Evolutionary conservation across 2,329 filamentous ascomycete genomes (phyloP).

Genomic region (Fusarium chaquense): DNA sequence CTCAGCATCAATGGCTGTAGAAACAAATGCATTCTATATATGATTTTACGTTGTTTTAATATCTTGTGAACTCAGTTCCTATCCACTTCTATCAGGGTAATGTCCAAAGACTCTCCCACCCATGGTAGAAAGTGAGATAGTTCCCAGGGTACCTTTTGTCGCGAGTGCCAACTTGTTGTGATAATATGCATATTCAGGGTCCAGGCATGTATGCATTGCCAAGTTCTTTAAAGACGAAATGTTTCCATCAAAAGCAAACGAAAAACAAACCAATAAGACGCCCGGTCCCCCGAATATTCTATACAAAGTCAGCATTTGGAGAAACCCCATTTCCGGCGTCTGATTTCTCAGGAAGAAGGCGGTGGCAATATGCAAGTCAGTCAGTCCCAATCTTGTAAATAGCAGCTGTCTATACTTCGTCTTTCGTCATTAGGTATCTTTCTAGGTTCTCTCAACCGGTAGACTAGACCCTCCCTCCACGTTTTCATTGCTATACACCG

Average conservation of each 20-base stretch:
- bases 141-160: not conserved
- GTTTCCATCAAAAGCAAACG: not conserved
- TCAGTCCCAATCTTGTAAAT: not conserved
- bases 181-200: not conserved
- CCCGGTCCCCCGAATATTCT: not conserved
- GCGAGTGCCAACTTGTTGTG: not conserved
- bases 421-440: not conserved
- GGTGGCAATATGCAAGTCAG: not conserved
- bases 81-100: not conserved
- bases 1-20: not conserved
- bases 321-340: not conserved
- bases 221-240: not conserved
- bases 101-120: not conserved
- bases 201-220: not conserved
- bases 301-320: not conserved
- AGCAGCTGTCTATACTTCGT: not conserved
- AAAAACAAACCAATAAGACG: not conserved
- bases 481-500: not conserved
- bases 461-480: not conserved
- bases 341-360: not conserved
- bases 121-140: not conserved
- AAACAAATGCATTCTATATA: not conserved
- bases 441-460: not conserved
- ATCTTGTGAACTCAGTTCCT: too few species aligned
- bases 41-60: not conserved